Base-by-base conservation (phyloP, 2,329 filamentous ascomycete genomes). In the Coniochaeta hoffmannii region DNA sequence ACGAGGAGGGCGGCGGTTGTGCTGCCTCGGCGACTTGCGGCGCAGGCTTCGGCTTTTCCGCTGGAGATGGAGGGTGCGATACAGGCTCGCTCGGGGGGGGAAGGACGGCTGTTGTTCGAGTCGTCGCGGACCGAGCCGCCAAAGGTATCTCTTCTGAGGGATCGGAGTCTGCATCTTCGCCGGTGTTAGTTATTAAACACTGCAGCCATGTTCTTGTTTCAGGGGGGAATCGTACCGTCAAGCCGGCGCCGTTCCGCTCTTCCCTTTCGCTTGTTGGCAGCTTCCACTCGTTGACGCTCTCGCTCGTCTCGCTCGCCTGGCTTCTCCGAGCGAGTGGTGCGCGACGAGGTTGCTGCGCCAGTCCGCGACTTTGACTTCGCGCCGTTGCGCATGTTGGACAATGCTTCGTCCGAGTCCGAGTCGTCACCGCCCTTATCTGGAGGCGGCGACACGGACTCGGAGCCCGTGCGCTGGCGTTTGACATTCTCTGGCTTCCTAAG, bases 391-490 rank as follows among this genome's bases (percentile, higher is more conserved):
- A 71, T 68, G 59, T 69, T 68, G 59, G 70, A 76, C 2, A 73
- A 70, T 41, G 86, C 88, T 56, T 94, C 89, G 56, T 90, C 90
- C 0, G 89, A 90, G 55, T 90, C 90, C 0, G 89, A 90, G 41
- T 89, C 87, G 55, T 86, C 79, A 15, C 78, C 76, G 5, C 72
- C 73, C 67, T 75, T 68, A 64, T 85, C 76, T 55, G 75, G 66
- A 59, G 76, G 64, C 58, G 85, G 82, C 1, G 87, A 84, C 28
- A 81, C 80, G 3, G 89, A 90, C 50, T 84, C 85, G 2, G 91
- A 95, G 57, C 79, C 81, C 26, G 92, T 97, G 54, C 93, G 85
- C 68, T 90, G 91, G 61, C 93, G 82, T 74, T 97, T 97, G 51
- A 82, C 72, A 58, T 78, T 82, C 60, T 86, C 81, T 57, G 82